Evolutionary conservation across 2,329 filamentous ascomycete genomes (phyloP).

Genomic region (Fusarium sp.): DNA sequence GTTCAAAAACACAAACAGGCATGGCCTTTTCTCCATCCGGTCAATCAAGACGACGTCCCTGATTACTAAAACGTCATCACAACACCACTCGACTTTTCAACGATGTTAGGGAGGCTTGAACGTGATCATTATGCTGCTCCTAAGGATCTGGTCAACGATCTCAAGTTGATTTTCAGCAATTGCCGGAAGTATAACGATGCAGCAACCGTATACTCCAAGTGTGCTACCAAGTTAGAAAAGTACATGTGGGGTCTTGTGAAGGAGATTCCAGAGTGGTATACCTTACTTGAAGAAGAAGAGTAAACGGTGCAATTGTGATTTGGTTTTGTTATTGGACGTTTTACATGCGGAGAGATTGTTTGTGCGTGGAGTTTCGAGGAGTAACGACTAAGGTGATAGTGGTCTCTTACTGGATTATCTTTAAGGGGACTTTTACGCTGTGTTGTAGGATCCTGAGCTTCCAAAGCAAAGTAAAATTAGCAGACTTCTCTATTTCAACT

Average conservation of each 20-base stretch:
- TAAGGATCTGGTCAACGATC: constrained; percentile 92
- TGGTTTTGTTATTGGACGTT: no score
- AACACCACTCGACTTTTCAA: constrained; percentile 94
- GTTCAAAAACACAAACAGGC: constrained; percentile 92
- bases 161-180: constrained; percentile 91
- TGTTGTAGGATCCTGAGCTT: no score
- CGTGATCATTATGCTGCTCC: constrained; percentile 91
- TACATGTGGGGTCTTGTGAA: constrained; percentile 96
- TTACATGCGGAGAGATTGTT: no score
- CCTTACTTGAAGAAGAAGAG: not conserved
- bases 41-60: constrained; percentile 94
- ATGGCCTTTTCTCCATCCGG: constrained; percentile 94
- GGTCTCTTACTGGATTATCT: no score
- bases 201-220: constrained; percentile 93
- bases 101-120: constrained; percentile 97
- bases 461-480: no score
- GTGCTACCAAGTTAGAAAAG: constrained; percentile 91
- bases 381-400: no score
- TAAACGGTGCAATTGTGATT: not conserved
- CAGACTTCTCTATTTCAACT: no score
- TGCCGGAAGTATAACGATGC: constrained; percentile 97
- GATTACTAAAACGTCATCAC: constrained; percentile 99
- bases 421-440: no score
- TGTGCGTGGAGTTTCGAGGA: no score
- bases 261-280: constrained; percentile 89